Percentiles rank a stretch among this genome's conserved stretches.
phyloP scores from a whole-genome alignment of 2,329 filamentous ascomycete species.

The Harringtonia aguacate region DNA sequence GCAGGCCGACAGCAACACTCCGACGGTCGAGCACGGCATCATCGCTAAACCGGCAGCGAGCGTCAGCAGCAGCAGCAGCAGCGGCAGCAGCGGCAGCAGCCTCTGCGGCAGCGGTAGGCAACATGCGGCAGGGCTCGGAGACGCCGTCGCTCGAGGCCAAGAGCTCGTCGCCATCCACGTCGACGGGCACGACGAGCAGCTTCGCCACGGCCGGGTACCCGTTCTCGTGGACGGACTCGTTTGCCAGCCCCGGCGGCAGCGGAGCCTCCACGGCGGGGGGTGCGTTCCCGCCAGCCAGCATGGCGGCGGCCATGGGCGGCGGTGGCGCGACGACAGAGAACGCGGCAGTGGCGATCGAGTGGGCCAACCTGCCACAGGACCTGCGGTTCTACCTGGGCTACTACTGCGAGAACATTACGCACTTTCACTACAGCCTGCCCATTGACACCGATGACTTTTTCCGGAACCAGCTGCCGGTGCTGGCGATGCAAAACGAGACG shows the following conservation, averaged over 20 bases:
- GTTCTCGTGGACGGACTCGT: conserved; percentile 8
- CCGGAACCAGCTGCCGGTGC: conserved; percentile 55
- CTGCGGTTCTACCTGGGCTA: conserved; percentile 70
- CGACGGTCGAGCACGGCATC: conserved; percentile 28
- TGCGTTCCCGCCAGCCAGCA: too few species aligned
- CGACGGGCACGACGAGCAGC: conserved; percentile 30
- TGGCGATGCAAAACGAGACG: conserved; percentile 65
- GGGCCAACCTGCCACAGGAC: conserved; percentile 54
- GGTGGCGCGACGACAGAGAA: conserved; percentile 17
- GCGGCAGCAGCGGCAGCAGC: not conserved
- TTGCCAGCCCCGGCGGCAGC: not conserved
- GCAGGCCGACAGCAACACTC: conserved; percentile 14
- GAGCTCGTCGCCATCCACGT: conserved; percentile 41
- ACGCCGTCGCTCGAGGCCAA: conserved; percentile 41
- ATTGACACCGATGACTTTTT: conserved; percentile 65
- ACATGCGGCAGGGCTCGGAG: conserved; percentile 34
- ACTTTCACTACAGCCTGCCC: conserved; percentile 74
- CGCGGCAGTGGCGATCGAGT: conserved; percentile 27
- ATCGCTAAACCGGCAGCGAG: conserved; percentile 20
- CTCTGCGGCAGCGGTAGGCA: not conserved
- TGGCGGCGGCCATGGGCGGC: too few species aligned
- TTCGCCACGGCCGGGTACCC: conserved; percentile 19
- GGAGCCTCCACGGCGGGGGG: too few species aligned
- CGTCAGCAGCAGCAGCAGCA: not conserved
- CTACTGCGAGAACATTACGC: conserved; percentile 64